Conservation (phyloP, 495 filamentous ascomycete genomes). For the Mytilinidion resinicola region DNA sequence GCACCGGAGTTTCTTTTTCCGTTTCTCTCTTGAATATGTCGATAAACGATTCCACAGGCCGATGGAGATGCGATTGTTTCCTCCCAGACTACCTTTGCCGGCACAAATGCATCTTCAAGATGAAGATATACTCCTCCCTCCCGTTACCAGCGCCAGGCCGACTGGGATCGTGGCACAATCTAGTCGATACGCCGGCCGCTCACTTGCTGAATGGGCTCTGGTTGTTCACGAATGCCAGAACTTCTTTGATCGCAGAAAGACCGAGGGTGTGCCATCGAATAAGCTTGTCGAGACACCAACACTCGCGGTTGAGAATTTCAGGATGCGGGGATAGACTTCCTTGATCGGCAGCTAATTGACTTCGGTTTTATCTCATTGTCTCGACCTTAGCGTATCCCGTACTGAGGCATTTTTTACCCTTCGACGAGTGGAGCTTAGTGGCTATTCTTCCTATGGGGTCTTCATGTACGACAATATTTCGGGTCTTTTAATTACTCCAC, state of each 20-base stretch:
- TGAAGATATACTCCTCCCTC: slow-evolving; percentile 16
- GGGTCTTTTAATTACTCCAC: too few relatives aligned
- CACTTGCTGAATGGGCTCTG: slow-evolving; percentile 84
- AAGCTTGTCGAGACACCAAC: slow-evolving; percentile 79
- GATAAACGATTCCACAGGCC: slow-evolving; percentile 49
- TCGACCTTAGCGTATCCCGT: too few relatives aligned
- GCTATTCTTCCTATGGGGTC: too few relatives aligned
- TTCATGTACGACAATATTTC: too few relatives aligned
- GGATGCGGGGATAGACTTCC: slow-evolving; percentile 39
- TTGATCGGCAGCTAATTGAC: too few relatives aligned
- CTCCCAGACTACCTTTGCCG: slow-evolving; percentile 69
- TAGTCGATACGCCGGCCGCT: slow-evolving; percentile 75
- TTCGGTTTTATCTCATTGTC: too few relatives aligned
- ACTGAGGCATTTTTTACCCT: too few relatives aligned
- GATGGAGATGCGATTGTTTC: slow-evolving; percentile 56
- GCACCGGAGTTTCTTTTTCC: slow-evolving; percentile 65
- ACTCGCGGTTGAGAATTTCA: slow-evolving; percentile 78
- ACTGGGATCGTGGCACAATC: slow-evolving; percentile 31
- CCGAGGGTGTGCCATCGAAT: slow-evolving; percentile 74
- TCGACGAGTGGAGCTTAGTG: too few relatives aligned
- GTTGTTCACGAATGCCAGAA: slow-evolving; percentile 84
- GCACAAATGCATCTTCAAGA: slow-evolving; percentile 53
- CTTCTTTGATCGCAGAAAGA: slow-evolving; percentile 80
- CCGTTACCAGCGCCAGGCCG: slow-evolving; percentile 26
- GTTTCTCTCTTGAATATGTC: slow-evolving; percentile 73